Base-by-base conservation (phyloP, 148 eudicot species). In the Bassia scoparia region DNA sequence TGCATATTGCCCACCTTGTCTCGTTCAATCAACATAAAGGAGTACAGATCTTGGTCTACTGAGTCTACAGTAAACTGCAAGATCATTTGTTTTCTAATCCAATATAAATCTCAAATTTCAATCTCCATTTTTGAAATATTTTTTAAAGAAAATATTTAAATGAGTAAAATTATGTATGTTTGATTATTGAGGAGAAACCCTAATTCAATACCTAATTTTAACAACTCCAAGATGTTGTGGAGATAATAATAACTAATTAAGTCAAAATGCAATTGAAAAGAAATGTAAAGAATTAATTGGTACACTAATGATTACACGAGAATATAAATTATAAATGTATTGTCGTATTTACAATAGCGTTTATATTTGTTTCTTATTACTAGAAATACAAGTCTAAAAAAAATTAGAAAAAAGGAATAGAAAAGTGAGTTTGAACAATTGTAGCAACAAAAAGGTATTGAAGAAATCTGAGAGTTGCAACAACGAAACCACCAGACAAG, bases 1-100 rank as follows among this genome's bases (percentile, higher is more conserved):
- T 75, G 90, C 81, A 84, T 81, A 77, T 76, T 80, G 78, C 81
- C 71, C 75, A 69, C 56, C 72, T 78, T 84, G 93, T 87, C 80
- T 87, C 63, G 91, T 89, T 91, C 89, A 89, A 89, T 89, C 93
- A 89, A 77, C 71, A 35, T 78, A 74, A 81, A 75, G 66, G 78
- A 77, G 73, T 60, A 68, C 81, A 77, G 87, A 84, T 76, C 72
- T 72, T 73, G 74, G 72, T 48, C 60, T 55, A 5, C 43, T 79
- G 68, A 76, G 49, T 64, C 70, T 77, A 60, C 61, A 58, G 46
- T 50, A 9, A 34, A 37, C 69, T 67, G 43, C 21, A 20, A 44
- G 65, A 33, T 77, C 58, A 30, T 43, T 77, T 69, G 58, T 73
- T 77, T 83, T 73, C 84, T 80, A 84, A 84, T 84, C 86, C 89